Base-by-base conservation (phyloP, 805 yeast genomes). In the Diddensiella santjacobensis region DNA sequence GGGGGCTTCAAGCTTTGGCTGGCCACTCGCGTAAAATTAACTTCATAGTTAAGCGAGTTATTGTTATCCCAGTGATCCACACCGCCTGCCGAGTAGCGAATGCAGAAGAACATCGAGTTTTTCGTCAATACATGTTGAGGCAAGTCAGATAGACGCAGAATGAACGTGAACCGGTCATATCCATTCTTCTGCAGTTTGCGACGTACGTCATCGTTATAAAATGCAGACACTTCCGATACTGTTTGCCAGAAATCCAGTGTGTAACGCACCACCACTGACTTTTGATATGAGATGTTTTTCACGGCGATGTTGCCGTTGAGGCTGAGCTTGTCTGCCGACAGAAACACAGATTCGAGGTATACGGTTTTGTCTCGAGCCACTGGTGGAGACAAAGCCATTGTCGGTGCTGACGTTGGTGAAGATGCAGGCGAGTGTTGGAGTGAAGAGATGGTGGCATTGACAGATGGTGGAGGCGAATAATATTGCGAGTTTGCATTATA, bases 61-160 rank as follows among this genome's bases (percentile, higher is more conserved):
- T 87, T 88, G 68, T 85, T 87, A 64, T 87, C 96, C 96, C 96
- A 87, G 59, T 62, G 75, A 55, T 81, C 89, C 40, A 60, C 58
- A 13, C 74, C 73, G 38, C 67, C 64, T 17, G 79, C 66, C 41
- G 61, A 58, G 62, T 78, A 86, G 46, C 76, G 73, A 37, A 84
- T 73, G 58, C 95, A 86, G 56, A 85, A 68, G 39, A 70, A 66
- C 54, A 76, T 58, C 15, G 67, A 52, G 33, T 63, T 61, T 38
- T 58, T 45, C 23, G 61, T 56, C 22, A 64, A 58, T 20, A 50
- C 51, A 26, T 50, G 59, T 46, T 55, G 58, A 19, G 69, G 66
- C 40, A 71, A 56, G 24, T 60, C 63, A 24, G 51, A 50, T 24
- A 70, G 56, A 23, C 64, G 75, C 42, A 88, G 71, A 51, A 75